Conservation (phyloP, 2,329 filamentous ascomycete genomes). For the Claviceps sp. region DNA sequence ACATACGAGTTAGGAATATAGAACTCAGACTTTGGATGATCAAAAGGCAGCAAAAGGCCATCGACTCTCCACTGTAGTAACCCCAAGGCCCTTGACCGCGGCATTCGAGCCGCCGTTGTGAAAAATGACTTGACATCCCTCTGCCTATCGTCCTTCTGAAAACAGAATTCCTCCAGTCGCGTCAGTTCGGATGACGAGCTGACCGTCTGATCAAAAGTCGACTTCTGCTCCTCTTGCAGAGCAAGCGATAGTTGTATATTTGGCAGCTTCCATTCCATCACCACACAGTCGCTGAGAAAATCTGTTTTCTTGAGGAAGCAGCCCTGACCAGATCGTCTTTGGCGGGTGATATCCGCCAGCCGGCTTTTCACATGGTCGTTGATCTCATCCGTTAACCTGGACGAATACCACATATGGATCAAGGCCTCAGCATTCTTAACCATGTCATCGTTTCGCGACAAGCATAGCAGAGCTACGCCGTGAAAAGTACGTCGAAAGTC, state of each 20-base stretch:
- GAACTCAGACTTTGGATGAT: constrained; percentile 9
- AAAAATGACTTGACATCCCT: not conserved
- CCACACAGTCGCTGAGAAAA: no score
- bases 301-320: not conserved
- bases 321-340: not conserved
- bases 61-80: constrained; percentile 11
- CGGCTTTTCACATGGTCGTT: not conserved
- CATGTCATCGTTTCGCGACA: constrained; percentile 3
- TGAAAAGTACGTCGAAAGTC: not conserved
- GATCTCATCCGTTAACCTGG: constrained; percentile 6
- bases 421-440: constrained; percentile 11
- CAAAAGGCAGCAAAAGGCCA: constrained; percentile 13
- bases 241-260: not conserved
- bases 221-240: not conserved
- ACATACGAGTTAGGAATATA: constrained; percentile 12
- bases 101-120: constrained; percentile 7
- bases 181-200: no score
- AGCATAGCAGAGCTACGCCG: not conserved
- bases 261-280: not conserved
- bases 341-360: not conserved
- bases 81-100: constrained; percentile 7
- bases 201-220: not conserved
- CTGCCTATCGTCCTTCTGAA: not conserved
- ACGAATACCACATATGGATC: constrained; percentile 16
- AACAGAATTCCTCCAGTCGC: not conserved